phyloP scores from a whole-genome alignment of 352 stramenopile species.

The Plasmopara halstedii region DNA sequence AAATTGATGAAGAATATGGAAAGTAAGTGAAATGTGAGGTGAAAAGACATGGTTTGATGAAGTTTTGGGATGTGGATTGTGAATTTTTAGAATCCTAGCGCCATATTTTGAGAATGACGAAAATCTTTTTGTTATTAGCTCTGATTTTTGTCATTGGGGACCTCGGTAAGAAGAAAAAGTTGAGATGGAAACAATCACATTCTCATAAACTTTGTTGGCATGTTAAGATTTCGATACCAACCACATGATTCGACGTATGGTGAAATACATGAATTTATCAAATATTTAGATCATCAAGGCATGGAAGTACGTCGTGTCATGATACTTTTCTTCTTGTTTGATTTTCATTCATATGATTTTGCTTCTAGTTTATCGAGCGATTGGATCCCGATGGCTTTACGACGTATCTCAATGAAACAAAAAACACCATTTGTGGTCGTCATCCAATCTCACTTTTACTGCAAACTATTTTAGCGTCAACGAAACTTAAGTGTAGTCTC shows the following conservation, averaged over 20 bases:
- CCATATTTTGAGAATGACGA: constrained; percentile 87
- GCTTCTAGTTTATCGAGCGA: constrained; percentile 80
- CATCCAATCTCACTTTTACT: constrained; percentile 90
- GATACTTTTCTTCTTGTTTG: background rate
- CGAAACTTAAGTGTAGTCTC: constrained; percentile 62
- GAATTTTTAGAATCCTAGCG: constrained; percentile 65
- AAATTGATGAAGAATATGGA: constrained; percentile 81
- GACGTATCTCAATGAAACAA: constrained; percentile 91
- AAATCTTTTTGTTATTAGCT: constrained; percentile 95
- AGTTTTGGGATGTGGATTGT: constrained; percentile 2
- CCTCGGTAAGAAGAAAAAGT: constrained; percentile 30
- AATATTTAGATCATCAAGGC: constrained; percentile 90
- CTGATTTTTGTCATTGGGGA: constrained; percentile 97
- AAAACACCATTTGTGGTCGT: constrained; percentile 96
- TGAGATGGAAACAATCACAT: background rate
- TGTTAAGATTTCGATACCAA: constrained; percentile 88
- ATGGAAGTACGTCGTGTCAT: constrained; percentile 36
- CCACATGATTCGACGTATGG: constrained; percentile 75
- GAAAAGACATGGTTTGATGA: too few species aligned
- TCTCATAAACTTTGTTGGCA: background rate
- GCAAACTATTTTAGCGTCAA: constrained; percentile 44
- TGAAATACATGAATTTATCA: constrained; percentile 93
- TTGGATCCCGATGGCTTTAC: constrained; percentile 88
- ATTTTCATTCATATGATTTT: background rate
- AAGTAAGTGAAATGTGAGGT: too few species aligned